These are phyloP conservation scores for Lentinula lateritia DNA, from an alignment of 768 basidiomycete species.

Conservation along the genomic window DNA sequence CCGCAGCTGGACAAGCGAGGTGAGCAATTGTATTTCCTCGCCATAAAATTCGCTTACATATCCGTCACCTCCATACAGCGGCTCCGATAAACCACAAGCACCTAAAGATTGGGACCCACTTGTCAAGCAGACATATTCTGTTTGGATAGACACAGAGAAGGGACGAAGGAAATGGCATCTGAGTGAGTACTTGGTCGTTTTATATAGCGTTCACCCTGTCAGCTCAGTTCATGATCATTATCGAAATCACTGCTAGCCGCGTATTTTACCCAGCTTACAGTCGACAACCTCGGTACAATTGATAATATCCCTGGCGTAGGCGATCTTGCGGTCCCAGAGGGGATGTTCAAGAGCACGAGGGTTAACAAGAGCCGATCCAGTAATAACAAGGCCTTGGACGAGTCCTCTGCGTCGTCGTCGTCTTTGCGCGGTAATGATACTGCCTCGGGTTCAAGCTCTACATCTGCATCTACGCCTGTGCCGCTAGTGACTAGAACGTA, in stretches of 20 bases:
- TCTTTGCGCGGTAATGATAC: slow-evolving; percentile 4
- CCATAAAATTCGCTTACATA: neutral
- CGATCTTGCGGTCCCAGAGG: slow-evolving; percentile 60
- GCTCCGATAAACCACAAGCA: slow-evolving; percentile 38
- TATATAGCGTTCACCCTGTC: neutral
- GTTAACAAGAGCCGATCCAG: slow-evolving; percentile 38
- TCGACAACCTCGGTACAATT: slow-evolving; percentile 65
- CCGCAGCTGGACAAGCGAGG: slow-evolving; percentile 29
- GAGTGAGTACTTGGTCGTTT: slow-evolving; percentile 44
- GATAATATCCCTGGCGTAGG: slow-evolving; percentile 59
- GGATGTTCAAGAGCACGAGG: slow-evolving; percentile 64
- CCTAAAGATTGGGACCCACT: slow-evolving; percentile 62
- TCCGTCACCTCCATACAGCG: slow-evolving; percentile 5
- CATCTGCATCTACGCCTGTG: neutral
- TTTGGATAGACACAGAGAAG: slow-evolving; percentile 61
- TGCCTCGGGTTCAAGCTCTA: neutral
- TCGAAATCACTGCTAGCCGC: slow-evolving; percentile 46
- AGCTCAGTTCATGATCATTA: slow-evolving; percentile 1
- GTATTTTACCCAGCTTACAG: slow-evolving; percentile 75
- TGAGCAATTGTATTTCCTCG: slow-evolving; percentile 17
- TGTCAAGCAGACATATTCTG: slow-evolving; percentile 83
- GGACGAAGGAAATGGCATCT: slow-evolving; percentile 79
- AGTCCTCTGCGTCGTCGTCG: slow-evolving; percentile 13
- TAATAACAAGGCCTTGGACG: slow-evolving; percentile 33
- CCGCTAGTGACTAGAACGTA: slow-evolving; percentile 25